phyloP scores from a whole-genome alignment of 169 alveolate genomes.

The Blepharisma undulans region DNA sequence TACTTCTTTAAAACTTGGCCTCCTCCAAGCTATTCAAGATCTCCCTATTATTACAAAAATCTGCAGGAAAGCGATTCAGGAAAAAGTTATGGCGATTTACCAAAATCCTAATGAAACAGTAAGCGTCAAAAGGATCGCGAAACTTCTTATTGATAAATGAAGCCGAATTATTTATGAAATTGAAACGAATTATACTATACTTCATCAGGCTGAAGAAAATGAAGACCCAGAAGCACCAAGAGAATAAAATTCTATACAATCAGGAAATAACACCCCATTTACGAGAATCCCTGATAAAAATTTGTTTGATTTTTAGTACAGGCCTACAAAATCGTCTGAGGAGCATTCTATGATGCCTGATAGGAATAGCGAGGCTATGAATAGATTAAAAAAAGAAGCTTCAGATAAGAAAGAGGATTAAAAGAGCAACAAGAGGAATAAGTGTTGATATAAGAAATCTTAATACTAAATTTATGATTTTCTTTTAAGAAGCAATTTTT shows the following conservation, averaged over 20 bases:
- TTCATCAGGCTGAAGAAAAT: background rate
- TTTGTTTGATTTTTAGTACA: background rate
- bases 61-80: background rate
- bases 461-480: too few relatives aligned
- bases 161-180: background rate
- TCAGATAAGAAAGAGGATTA: too few relatives aligned
- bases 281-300: slow-evolving; percentile 8
- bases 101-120: background rate
- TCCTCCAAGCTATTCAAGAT: background rate
- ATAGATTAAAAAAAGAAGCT: too few relatives aligned
- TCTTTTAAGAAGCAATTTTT: too few relatives aligned
- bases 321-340: background rate
- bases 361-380: too few relatives aligned
- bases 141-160: background rate
- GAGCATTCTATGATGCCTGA: too few relatives aligned
- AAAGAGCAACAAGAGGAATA: too few relatives aligned
- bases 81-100: background rate
- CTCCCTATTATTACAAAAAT: background rate
- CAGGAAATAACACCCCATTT: background rate
- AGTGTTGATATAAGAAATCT: too few relatives aligned
- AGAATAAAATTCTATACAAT: background rate
- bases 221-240: background rate
- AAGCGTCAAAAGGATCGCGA: background rate
- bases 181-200: background rate
- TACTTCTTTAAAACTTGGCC: background rate